Evolutionary conservation across 306 rosid species (phyloP), one percentile per base, ranked within the genome.

Genomic region (Echinosophora koreensis): DNA sequence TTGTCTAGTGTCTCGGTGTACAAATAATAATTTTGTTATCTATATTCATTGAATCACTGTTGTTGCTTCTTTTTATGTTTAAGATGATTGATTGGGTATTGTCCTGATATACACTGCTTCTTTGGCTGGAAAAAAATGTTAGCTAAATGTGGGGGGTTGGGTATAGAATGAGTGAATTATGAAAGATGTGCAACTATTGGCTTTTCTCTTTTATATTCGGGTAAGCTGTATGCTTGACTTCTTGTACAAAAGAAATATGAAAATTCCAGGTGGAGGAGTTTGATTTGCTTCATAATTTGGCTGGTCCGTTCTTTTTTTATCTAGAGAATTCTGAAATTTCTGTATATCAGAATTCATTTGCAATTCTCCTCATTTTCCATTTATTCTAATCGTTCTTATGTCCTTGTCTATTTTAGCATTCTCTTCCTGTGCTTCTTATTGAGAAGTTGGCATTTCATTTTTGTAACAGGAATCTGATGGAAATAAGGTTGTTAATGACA

Each of bases 401-500:
- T 14, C 34, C 8, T 41, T 49, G 51, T 54, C 63, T 14, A 54
- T 54, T 66, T 50, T 9, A 27, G 42, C 27, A 58, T 55, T 35
- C 50, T 75, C 56, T 80, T 50, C 62, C 52, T 30, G 6, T 50
- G 46, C 74, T 58, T 62, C 27, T 35, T 50, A 18, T 38, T 80
- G 76, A 82, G 61, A 59, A 67, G 56, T 28, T 44, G 47, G 18
- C 65, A 61, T 77, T 66, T 63, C 68, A 35, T 68, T 69, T 63
- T 70, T 46, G 52, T 22, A 22, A 60, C 83, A 92, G 96, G 97
- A 89, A 78, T 49, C 90, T 51, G 93, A 92, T 77, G 96, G 93
- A 84, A 83, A 89, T 76, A 92, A 92, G 86, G 93, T 88, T 18
- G 77, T 88, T 41, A 86, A 78, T n/a, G 87, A 89, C 70, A 64